Evolutionary conservation across 352 stramenopile genomes (phyloP), one percentile per base, ranked within the genome.

Genomic region (Globisporangium yorkense): DNA sequence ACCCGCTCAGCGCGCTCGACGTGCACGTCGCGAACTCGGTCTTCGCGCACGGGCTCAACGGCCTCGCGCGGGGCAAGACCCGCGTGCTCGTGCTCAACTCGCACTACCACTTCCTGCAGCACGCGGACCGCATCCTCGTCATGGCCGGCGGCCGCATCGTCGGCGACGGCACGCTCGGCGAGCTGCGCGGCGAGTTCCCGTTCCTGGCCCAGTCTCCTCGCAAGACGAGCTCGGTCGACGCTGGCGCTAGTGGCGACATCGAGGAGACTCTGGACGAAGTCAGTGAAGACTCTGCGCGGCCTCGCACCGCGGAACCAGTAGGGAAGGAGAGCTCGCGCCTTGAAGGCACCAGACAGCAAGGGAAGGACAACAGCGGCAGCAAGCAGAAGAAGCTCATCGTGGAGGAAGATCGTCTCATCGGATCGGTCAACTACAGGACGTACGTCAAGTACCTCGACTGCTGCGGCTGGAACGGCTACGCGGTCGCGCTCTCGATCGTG

Each of bases 1-100:
- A 89, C 37, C 78, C 80, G 7, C 63, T 90, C 8, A 86, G 73
- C 57, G 83, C 83, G 0, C 33, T 90, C 9, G 80, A 92, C 44
- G 61, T 65, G 5, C 70, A 77, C 52, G 74, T 84, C 2, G 74
- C 72, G 4, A 65, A 72, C 59, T 64, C 62, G 16, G 57, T 84
- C 1, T 81, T 84, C 57, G 47, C 35, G 0, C 49, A 81, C 10
- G 58, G 72, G 27, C 51, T 85, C 5, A 58, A 70, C 6, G 66
- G 59, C 0, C 29, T 82, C 31, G 65, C 72, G 0, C 46, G 44
- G 12, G 44, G 54, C 45, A 80, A 74, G 58, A 79, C 71, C 6
- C 54, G 68, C 1, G 27, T 82, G 18, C 53, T 82, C 1, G 71
- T 77, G 53, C 51, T 81, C 15, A 81, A 81, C 33, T 57, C 51